A percentile compares a stretch with the other conserved stretches of the same genome.
phyloP scores from a whole-genome alignment of 306 rosid genomes.

The Luffa aegyptiaca region DNA sequence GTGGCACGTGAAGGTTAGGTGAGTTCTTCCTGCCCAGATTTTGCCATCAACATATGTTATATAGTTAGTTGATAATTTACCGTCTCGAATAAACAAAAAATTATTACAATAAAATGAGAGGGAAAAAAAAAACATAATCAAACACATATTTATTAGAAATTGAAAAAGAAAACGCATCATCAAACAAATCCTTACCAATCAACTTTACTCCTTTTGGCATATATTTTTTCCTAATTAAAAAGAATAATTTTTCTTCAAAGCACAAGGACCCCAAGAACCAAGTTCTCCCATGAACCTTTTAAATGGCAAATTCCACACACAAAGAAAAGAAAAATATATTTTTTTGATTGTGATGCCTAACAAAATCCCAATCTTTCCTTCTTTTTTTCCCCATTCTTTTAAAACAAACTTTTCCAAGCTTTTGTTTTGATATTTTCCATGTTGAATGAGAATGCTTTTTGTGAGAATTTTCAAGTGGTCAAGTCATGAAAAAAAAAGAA shows the following conservation, averaged over 20 bases:
- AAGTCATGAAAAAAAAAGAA: neutral
- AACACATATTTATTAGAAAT: neutral
- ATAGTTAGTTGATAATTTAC: too few species aligned
- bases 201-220: neutral
- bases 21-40: too few species aligned
- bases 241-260: neutral
- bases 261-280: neutral
- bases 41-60: too few species aligned
- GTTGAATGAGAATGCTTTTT: slow-evolving; percentile 6
- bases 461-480: slow-evolving; percentile 16
- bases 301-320: neutral
- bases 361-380: neutral
- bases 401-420: neutral
- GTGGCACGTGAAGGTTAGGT: too few species aligned
- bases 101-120: too few species aligned
- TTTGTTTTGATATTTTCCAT: slow-evolving; percentile 2
- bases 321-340: neutral
- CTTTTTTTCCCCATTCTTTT: neutral
- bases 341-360: neutral
- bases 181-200: neutral
- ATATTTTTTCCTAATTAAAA: neutral
- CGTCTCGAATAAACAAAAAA: too few species aligned
- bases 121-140: too few species aligned
- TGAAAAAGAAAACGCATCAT: neutral
- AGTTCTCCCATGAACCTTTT: neutral